Evolutionary conservation across 2,329 filamentous ascomycete genomes (phyloP), one percentile per base, ranked within the genome.

Genomic region (Hypomyces rosellus): DNA sequence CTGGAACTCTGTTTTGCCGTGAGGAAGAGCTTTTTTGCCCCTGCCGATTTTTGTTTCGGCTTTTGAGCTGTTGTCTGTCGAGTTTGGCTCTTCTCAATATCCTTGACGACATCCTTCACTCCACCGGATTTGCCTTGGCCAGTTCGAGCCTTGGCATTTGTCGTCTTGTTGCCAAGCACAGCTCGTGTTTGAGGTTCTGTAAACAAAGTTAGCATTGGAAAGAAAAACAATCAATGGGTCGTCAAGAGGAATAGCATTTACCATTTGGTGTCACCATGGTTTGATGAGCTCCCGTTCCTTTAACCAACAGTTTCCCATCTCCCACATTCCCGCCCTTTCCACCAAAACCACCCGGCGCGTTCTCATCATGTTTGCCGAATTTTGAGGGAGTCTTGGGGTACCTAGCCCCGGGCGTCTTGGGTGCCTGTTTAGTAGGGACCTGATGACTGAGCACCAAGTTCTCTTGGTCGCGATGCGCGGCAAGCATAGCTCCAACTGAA

Each of bases 91-190:
- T 84, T 85, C 55, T 84, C 83, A 45, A 79, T 68, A 52, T 84
- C 81, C 44, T 77, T 75, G 38, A 77, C 74, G 18, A 75, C 73
- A 52, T 72, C 73, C 60, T 84, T 85, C 33, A 79, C 84, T 30
- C 80, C 84, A 6, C 80, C 80, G 4, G 82, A 84, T 55, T 86
- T 83, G 3, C 83, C 84, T 55, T 86, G 84, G 57, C 83, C 78
- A 45, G 75, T 77, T 63, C 76, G 81, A 53, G 85, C 80, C 74
- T 95, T 97, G 48, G 88, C 89, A 68, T 99, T 99, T 47, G 93
- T 97, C 1, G 92, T 97, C 70, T 99, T 99, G 76, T 89, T 86
- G 34, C 92, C 92, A 44, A 99, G 74, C 12, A 89, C 88, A 36
- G 91, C 90, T 61, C 92, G 84, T 53, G 75, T 84, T 52, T 83